Percentiles rank a stretch among this genome's conserved stretches.
phyloP scores from a whole-genome alignment of 2,329 filamentous ascomycete species.

The Fusarium austroafricanum region DNA sequence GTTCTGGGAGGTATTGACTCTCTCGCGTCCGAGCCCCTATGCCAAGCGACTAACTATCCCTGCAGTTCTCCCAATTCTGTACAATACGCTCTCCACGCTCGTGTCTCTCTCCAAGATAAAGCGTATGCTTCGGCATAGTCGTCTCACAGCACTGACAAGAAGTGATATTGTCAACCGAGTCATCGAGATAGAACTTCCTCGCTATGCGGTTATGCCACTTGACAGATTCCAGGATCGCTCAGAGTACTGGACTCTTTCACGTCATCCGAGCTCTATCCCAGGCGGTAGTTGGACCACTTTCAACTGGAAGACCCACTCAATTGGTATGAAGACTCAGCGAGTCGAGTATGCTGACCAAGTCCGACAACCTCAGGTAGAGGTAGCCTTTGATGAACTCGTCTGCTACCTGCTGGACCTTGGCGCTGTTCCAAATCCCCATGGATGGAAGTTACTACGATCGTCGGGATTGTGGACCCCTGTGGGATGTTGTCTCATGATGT shows the following conservation, averaged over 20 bases:
- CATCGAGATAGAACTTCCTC: constrained; percentile 73
- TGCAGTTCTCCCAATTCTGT: constrained; percentile 70
- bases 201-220: constrained; percentile 71
- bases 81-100: constrained; percentile 71
- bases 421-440: constrained; percentile 68
- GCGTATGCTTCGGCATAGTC: constrained; percentile 66
- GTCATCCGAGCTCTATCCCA: constrained; percentile 63
- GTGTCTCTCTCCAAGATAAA: constrained; percentile 70
- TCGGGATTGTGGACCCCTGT: constrained; percentile 71
- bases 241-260: constrained; percentile 69
- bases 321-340: constrained; percentile 71
- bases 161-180: constrained; percentile 73
- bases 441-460: constrained; percentile 67
- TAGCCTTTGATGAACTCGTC: constrained; percentile 69
- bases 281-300: constrained; percentile 74
- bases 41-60: constrained; percentile 5
- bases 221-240: constrained; percentile 64
- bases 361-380: constrained; percentile 64
- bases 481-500: constrained; percentile 67
- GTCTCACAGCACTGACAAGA: constrained; percentile 69
- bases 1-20: constrained; percentile 58
- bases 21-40: neutral
- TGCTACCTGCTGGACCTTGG: constrained; percentile 73
- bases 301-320: constrained; percentile 72
- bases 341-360: constrained; percentile 71